Conservation (phyloP, 2,329 filamentous ascomycete species). For the Shiraia bambusicola region DNA sequence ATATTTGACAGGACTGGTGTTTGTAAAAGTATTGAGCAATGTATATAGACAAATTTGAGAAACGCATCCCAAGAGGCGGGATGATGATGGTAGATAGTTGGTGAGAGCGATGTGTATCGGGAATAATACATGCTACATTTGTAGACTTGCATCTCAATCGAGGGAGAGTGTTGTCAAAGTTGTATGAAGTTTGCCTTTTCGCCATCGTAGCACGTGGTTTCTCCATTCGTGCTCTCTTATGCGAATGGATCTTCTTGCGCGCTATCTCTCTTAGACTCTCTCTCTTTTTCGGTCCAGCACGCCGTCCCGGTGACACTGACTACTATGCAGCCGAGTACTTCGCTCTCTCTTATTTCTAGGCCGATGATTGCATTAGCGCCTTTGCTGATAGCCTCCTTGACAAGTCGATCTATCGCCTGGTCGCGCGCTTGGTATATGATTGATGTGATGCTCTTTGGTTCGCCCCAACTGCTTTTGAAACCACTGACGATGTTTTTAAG, state of each 20-base stretch:
- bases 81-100: no score
- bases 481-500: conserved; percentile 29
- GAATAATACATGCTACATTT: no score
- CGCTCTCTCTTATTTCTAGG: conserved; percentile 34
- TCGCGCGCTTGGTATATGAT: conserved; percentile 38
- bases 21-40: no score
- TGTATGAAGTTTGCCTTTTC: no score
- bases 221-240: no score
- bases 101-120: no score
- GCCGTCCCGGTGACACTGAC: conserved; percentile 38
- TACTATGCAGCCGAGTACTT: conserved; percentile 37
- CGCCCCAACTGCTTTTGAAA: conserved; percentile 27
- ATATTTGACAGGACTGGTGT: no score
- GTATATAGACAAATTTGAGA: no score
- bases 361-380: conserved; percentile 39
- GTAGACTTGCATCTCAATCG: no score
- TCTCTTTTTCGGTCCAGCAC: conserved; percentile 31
- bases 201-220: no score
- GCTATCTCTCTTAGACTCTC: conserved; percentile 21
- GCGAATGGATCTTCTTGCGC: conserved; percentile 21
- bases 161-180: no score
- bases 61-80: no score
- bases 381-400: conserved; percentile 33
- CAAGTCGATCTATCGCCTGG: conserved; percentile 38
- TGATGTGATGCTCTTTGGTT: conserved; percentile 35